These are phyloP conservation scores for Sarocladium brachiariae DNA, from an alignment of 2,329 filamentous ascomycete species.

Conservation along the genomic window DNA sequence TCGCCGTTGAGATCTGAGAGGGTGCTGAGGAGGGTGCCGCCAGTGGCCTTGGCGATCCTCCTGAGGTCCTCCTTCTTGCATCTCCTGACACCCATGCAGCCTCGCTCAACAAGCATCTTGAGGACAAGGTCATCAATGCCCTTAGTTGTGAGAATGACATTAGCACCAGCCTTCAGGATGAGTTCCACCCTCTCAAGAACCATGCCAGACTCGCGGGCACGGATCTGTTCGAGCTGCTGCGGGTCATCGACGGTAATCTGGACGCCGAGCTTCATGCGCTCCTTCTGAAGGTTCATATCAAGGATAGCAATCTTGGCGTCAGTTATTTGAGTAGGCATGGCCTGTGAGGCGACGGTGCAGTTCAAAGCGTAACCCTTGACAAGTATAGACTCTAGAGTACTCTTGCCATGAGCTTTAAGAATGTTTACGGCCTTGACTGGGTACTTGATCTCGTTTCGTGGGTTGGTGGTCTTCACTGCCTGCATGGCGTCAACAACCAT, in stretches of 20 bases:
- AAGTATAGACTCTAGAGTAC: constrained; percentile 76
- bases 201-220: constrained; percentile 86
- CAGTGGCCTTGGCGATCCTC: constrained; percentile 92
- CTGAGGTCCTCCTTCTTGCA: constrained; percentile 98
- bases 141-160: constrained; percentile 95
- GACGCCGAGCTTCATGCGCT: constrained; percentile 97
- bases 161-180: constrained; percentile 95
- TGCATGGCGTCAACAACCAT: constrained; percentile 97
- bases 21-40: constrained; percentile 85
- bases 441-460: constrained; percentile 86
- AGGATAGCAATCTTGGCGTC: constrained; percentile 96
- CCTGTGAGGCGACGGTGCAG: constrained; percentile 96
- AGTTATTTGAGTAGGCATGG: constrained; percentile 86
- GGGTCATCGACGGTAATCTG: constrained; percentile 98
- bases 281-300: constrained; percentile 98
- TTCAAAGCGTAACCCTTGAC: constrained; percentile 97
- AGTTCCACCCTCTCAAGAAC: constrained; percentile 91
- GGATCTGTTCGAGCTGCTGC: constrained; percentile 94
- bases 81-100: constrained; percentile 89
- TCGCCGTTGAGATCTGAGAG: constrained; percentile 96
- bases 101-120: constrained; percentile 90
- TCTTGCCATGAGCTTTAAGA: constrained; percentile 96
- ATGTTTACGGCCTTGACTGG: constrained; percentile 99
- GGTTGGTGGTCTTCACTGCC: constrained; percentile 89
- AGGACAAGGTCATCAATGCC: constrained; percentile 94